Evolutionary conservation across 1,139 yeast species (phyloP), one percentile per base, ranked within the genome.

Genomic region (Yamadazyma dushanensis): DNA sequence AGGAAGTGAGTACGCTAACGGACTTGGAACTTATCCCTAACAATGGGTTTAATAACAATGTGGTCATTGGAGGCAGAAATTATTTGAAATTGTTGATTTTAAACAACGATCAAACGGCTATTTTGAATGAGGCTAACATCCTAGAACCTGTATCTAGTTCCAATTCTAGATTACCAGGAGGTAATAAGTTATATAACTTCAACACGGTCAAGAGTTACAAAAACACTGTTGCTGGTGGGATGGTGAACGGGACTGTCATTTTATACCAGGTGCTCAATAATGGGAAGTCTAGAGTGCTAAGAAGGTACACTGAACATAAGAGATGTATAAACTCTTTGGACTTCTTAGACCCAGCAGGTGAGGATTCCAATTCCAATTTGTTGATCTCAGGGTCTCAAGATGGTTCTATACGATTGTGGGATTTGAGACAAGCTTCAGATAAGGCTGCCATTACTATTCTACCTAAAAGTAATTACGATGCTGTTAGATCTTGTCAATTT

Each of bases 341-440:
- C 40, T 89, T 88, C 55, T 50, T 63, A 13, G 47, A 41, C 31
- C 45, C 48, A 3, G 15, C 26, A 6, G 34, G 40, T 23, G 33
- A 31, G 15, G 73, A 73, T 25, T 21, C 34, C 16, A 16, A 26
- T n/a, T 76, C 83, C 1, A 73, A 75, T 47, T 67, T 77, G 31
- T 58, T 92, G 11, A 60, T 88, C 2, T 83, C 96, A 1, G 98
- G 96, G 0, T 84, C 95, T 0, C 96, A 88, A 53, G 98, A 92
- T 60, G 97, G 97, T 2, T 70, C 83, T 14, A 80, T 90, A 38
- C 83, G 87, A 46, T 59, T 89, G 13, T 92, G 97, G 97, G 97
- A 92, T 57, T 57, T 89, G 39, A 72, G 96, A 31, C 62, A 77
- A 20, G 67, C 75, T 29, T 29, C 47, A 14, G 52, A 60, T 4